phyloP scores from a whole-genome alignment of 2,329 filamentous ascomycete species.

The Verticillium zaregamsianum region DNA sequence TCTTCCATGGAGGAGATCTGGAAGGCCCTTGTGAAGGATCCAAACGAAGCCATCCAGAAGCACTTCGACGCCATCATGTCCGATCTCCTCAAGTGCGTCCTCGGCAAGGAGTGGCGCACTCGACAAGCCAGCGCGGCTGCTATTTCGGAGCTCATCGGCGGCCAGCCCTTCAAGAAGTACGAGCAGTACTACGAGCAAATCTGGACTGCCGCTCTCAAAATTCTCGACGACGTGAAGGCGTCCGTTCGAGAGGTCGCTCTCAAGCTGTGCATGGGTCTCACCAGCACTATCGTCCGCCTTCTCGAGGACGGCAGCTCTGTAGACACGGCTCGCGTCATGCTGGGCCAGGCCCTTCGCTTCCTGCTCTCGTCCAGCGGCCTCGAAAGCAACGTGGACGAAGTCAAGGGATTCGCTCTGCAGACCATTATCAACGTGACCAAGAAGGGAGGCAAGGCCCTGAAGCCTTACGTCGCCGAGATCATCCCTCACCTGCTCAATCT shows the following conservation, averaged over 20 bases:
- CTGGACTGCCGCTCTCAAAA: constrained; percentile 81
- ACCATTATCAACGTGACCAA: constrained; percentile 89
- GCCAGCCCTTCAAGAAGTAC: constrained; percentile 70
- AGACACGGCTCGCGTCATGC: constrained; percentile 71
- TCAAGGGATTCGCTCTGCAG: constrained; percentile 75
- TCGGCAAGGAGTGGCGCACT: constrained; percentile 90
- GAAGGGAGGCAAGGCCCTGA: constrained; percentile 71
- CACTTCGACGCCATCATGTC: constrained; percentile 88
- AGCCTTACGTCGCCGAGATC: constrained; percentile 77
- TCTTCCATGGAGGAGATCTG: constrained; percentile 97
- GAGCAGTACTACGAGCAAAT: constrained; percentile 81
- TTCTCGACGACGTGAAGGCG: constrained; percentile 93
- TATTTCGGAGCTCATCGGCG: constrained; percentile 82
- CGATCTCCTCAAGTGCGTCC: constrained; percentile 78
- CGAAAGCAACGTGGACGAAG: constrained; percentile 83
- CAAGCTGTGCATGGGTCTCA: constrained; percentile 77
- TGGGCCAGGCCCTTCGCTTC: constrained; percentile 85
- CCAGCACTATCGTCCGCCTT: constrained; percentile 78
- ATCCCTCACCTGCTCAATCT: constrained; percentile 77
- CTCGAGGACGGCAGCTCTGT: constrained; percentile 73
- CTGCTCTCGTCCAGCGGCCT: constrained; percentile 83
- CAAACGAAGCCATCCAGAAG: constrained; percentile 67
- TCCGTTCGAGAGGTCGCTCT: constrained; percentile 80
- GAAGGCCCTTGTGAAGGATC: constrained; percentile 91
- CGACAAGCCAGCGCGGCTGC: constrained; percentile 90